Percentiles rank a stretch among this genome's conserved stretches.
Conservation (phyloP, 306 rosid species). For the Vigna reflexopilosa region DNA sequence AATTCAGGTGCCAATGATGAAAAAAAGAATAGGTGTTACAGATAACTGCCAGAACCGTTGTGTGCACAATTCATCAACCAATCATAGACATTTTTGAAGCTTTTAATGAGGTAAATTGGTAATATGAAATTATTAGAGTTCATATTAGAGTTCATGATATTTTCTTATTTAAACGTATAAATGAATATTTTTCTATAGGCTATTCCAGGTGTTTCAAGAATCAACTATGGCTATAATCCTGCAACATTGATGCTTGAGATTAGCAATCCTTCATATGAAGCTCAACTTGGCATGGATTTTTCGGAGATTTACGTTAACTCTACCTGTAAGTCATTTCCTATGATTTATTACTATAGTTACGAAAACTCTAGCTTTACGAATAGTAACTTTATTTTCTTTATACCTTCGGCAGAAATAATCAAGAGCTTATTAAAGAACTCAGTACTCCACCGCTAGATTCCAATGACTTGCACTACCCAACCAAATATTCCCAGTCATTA, state of each 20-base stretch:
- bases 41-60: constrained; percentile 48
- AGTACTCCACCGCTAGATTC: constrained; percentile 60
- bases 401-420: constrained; percentile 55
- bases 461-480: constrained; percentile 65
- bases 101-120: constrained; percentile 51
- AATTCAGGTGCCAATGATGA: constrained; percentile 13
- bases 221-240: constrained; percentile 72
- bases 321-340: constrained; percentile 45
- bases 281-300: constrained; percentile 62
- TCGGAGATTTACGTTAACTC: constrained; percentile 64
- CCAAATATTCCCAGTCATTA: constrained; percentile 65
- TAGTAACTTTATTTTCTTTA: constrained; percentile 4
- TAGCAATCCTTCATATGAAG: constrained; percentile 58
- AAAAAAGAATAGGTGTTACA: no score
- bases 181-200: constrained; percentile 45
- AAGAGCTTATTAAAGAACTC: constrained; percentile 55
- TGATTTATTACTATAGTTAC: not conserved
- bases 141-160: not conserved
- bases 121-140: not conserved
- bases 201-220: constrained; percentile 63
- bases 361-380: not conserved
- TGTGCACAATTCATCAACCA: constrained; percentile 57
- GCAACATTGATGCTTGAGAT: constrained; percentile 87
- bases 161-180: not conserved
- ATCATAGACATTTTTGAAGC: constrained; percentile 54